phyloP scores from a whole-genome alignment of 805 yeast species.

The Candida endomychidarum region DNA sequence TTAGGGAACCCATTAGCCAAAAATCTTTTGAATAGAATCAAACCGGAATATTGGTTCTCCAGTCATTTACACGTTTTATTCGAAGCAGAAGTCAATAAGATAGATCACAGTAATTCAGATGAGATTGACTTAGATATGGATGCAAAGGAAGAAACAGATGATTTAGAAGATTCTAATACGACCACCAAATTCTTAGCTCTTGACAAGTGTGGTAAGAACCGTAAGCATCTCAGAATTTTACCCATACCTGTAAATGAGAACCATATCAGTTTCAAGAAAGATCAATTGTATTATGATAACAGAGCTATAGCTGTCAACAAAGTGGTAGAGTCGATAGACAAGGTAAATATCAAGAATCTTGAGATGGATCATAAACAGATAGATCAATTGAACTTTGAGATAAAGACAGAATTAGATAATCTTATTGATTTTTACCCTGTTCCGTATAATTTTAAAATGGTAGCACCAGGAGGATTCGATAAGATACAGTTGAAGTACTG shows the following conservation, averaged over 20 bases:
- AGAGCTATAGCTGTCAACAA: conserved; percentile 34
- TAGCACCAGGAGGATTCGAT: conserved; percentile 24
- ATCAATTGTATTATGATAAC: conserved; percentile 27
- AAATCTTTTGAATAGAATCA: conserved; percentile 50
- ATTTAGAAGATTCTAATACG: no score
- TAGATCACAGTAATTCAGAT: conserved; percentile 11
- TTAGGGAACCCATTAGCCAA: conserved; percentile 75
- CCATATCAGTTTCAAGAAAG: conserved; percentile 10
- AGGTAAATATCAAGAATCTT: neutral
- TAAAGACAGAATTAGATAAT: conserved; percentile 2
- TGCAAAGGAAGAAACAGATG: conserved; percentile 5
- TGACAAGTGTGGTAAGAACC: conserved; percentile 75
- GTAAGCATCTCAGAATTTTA: conserved; percentile 56
- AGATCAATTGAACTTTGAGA: neutral
- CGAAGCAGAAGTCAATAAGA: conserved; percentile 48
- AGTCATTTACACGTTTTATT: conserved; percentile 85
- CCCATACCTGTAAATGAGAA: conserved; percentile 30
- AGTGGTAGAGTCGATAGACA: conserved; percentile 27
- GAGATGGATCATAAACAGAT: neutral
- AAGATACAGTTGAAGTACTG: conserved; percentile 28
- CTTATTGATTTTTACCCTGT: conserved; percentile 9
- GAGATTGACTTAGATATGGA: conserved; percentile 25
- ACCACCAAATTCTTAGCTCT: conserved; percentile 66
- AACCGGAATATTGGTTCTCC: conserved; percentile 79
- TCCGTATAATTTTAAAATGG: conserved; percentile 24